A percentile compares a stretch with the other conserved stretches of the same genome.
These are phyloP conservation scores for Madurella fahalii DNA, from an alignment of 2,329 filamentous ascomycete species.

Conservation along the genomic window DNA sequence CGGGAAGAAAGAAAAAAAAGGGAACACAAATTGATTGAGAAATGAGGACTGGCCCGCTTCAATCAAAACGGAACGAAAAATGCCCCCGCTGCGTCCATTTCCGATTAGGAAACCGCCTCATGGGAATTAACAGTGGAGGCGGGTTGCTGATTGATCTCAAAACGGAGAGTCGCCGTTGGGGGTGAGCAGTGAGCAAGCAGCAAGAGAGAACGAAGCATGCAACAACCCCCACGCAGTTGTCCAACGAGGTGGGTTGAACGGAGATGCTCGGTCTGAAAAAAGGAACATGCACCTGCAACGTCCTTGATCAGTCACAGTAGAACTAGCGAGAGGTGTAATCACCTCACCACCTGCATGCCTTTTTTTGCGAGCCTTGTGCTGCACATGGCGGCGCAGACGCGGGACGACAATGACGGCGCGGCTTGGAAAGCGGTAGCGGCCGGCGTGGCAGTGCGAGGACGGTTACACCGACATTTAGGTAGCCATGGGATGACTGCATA, in stretches of 20 bases:
- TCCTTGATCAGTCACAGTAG: neutral
- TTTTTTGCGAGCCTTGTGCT: neutral
- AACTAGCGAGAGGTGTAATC: neutral
- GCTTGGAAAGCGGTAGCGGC: neutral
- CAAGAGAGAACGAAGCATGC: neutral
- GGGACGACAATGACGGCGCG: neutral
- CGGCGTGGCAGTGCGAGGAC: conserved; percentile 11
- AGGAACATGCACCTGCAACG: neutral
- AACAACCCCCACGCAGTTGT: neutral
- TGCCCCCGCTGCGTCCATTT: no score
- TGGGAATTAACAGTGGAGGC: no score
- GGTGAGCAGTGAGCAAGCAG: neutral
- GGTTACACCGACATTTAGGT: no score
- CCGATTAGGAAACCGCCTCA: no score
- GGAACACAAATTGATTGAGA: neutral
- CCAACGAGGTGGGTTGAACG: conserved; percentile 4
- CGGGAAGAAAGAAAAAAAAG: neutral
- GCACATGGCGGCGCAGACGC: conserved; percentile 11
- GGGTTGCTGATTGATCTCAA: neutral
- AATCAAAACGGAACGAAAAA: neutral
- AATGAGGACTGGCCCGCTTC: no score
- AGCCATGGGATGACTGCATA: conserved; percentile 1
- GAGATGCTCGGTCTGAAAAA: conserved; percentile 12
- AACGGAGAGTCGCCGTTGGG: neutral
- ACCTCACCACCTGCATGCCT: neutral